Evolutionary conservation across 2,329 filamentous ascomycete species (phyloP).

Genomic region (Exophiala phaeomuriformis): DNA sequence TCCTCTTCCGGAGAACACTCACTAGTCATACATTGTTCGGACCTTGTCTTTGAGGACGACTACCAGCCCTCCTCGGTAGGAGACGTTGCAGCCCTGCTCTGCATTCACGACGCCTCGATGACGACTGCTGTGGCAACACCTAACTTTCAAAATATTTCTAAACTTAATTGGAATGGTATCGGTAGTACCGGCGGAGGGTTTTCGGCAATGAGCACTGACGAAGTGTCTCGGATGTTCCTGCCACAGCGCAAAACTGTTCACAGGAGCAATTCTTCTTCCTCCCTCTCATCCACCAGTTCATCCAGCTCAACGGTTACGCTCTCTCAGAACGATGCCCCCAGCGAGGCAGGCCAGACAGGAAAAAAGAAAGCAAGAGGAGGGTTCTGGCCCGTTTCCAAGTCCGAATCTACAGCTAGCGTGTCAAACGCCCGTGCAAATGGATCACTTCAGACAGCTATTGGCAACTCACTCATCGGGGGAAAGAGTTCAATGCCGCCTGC

Average conservation of each 20-base stretch:
- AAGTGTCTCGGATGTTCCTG: slow-evolving; percentile 80
- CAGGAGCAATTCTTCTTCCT: slow-evolving; percentile 85
- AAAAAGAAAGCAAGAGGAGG: slow-evolving; percentile 46
- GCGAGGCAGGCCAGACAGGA: slow-evolving; percentile 32
- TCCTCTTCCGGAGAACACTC: slow-evolving; percentile 4
- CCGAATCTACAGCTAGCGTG: slow-evolving; percentile 57
- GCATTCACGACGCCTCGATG: slow-evolving; percentile 24
- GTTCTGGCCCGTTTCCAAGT: slow-evolving; percentile 59
- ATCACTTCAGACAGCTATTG: slow-evolving; percentile 39
- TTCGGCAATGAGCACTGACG: slow-evolving; percentile 71
- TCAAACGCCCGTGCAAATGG: slow-evolving; percentile 56
- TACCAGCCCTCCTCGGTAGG: background rate
- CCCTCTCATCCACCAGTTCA: slow-evolving; percentile 58
- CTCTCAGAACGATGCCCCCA: slow-evolving; percentile 31
- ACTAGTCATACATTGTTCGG: background rate
- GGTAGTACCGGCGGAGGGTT: slow-evolving; percentile 54
- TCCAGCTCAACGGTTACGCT: slow-evolving; percentile 40
- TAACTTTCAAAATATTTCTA: slow-evolving; percentile 55
- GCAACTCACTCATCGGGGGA: slow-evolving; percentile 15
- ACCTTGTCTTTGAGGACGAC: background rate
- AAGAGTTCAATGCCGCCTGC: slow-evolving; percentile 37
- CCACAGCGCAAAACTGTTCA: slow-evolving; percentile 73
- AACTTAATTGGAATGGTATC: slow-evolving; percentile 55
- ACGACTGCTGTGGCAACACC: slow-evolving; percentile 64
- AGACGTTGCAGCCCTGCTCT: background rate